Evolutionary conservation across 2,329 filamentous ascomycete genomes (phyloP), one percentile per base, ranked within the genome.

Genomic region (Albophoma yamanashiensis): DNA sequence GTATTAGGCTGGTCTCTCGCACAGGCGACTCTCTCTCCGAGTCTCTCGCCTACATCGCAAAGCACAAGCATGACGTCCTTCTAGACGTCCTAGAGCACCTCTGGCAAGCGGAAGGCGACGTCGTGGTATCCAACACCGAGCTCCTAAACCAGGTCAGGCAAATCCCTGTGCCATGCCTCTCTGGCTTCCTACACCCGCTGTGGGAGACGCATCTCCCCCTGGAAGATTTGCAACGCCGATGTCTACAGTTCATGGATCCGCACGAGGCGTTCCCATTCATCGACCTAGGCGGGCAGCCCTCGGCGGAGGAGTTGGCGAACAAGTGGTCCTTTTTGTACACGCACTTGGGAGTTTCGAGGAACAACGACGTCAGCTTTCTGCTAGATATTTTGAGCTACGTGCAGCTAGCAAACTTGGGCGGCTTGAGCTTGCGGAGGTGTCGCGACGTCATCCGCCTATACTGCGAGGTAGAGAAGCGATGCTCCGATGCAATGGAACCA

Each of bases 171-270:
- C 61, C 60, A 7, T 60, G 59, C 15, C 38, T 40, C 14, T 56
- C 56, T 20, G 59, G 61, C 8, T 58, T 45, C 27, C 11, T 58
- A 31, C 55, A 59, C 31, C 57, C 60, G 5, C 31, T 63, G 27
- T 61, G 61, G 57, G 61, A 63, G 25, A 60, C 61, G 25, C 61
- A 63, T 31, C 53, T 63, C 2, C 61, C 61, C 8, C 53, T 63
- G 2, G 53, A 58, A 25, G 36, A 61, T 27, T 56, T 63, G 15
- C 58, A 56, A 36, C 50, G 56, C 20, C 57, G 56, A 3, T 60
- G 34, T 15, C 17, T 40, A 17, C 57, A 59, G n/a, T 63, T 61
- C 43, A 60, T 63, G 58, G 60, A 55, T 4, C 36, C 57, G 22
- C 31, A 58, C 39, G 61, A 63, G 34, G 22, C 40, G 0, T 63